These are phyloP conservation scores for Phlyctochytrium arcticum DNA, from an alignment of 192 early-diverging fungal species.

Conservation along the genomic window DNA sequence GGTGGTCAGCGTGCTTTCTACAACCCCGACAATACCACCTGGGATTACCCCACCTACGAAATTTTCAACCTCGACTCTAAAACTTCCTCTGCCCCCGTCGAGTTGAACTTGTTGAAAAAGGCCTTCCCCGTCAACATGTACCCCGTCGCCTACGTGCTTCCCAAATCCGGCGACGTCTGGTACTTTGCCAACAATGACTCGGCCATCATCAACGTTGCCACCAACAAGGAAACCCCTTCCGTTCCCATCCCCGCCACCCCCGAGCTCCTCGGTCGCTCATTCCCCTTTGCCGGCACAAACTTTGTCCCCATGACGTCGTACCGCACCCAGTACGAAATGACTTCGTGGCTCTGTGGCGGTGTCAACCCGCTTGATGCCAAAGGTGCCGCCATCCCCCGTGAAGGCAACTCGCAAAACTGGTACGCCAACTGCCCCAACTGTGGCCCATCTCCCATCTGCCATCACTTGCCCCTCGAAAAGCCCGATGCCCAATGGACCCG, in stretches of 20 bases:
- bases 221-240: conserved; percentile 2
- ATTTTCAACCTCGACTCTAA: conserved; percentile 20
- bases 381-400: conserved; percentile 1
- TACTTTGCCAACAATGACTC: conserved; percentile 7
- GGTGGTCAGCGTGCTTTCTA: conserved; percentile 21
- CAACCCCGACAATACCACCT: conserved; percentile 1
- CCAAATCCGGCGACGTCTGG: conserved; percentile 22
- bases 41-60: conserved; percentile 17
- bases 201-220: conserved; percentile 3
- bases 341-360: conserved; percentile 38
- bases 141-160: conserved; percentile 17
- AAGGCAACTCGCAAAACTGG: conserved; percentile 2
- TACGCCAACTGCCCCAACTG: conserved; percentile 24
- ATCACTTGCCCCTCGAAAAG: conserved; percentile 23
- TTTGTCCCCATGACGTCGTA: conserved; percentile 28
- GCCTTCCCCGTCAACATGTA: conserved; percentile 25
- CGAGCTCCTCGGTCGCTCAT: conserved; percentile 14
- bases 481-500: conserved; percentile 20
- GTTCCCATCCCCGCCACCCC: neutral
- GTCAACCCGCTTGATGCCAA: conserved; percentile 12
- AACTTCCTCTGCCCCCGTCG: neutral
- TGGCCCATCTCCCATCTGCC: conserved; percentile 14
- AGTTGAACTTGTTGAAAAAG: neutral
- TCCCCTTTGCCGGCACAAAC: conserved; percentile 27
- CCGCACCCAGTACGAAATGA: conserved; percentile 19